Base-by-base conservation (phyloP, 2,329 filamentous ascomycete genomes). In the Trichoderma sp. region DNA sequence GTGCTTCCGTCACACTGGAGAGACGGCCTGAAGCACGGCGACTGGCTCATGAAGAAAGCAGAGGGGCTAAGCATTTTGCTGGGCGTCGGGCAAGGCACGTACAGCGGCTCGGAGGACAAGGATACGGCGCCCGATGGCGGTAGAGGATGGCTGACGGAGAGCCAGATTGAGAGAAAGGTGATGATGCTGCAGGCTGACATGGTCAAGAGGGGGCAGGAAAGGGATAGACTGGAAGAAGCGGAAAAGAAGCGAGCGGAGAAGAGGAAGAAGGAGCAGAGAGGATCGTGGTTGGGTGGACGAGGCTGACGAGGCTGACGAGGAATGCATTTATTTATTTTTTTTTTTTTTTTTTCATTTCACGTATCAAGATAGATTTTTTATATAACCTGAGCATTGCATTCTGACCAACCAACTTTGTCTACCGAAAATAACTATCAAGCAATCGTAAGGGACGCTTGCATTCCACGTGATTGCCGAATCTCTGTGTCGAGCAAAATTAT, bases 1-100 rank as follows among this genome's bases (percentile, higher is more conserved):
- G 75, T 76, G 1, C 75, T 87, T 4, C 84, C 85, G 0, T 72
- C 77, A 0, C 81, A 85, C 69, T 87, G 85, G 85, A 79, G 80
- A 63, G 77, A 82, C 64, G 84, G 84, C 0, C 76, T 86, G 28
- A 74, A 72, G 14, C 78, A 85, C 67, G 79, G 78, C 1, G 74
- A 79, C 13, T 86, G 83, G 83, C 70, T 86, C 4, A 75, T 82
- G 70, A 70, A 75, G 3, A 86, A 85, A 72, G 75, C 80, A 0
- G 78, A 80, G 64, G 80, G 79, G 0, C 71, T 85, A 5, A 80
- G 79, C 21, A 74, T 76, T n/a, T 73, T 79, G 0, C 54, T 82
- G 0, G 80, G 82, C 8, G 74, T 84, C 0, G 73, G 75, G 0
- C 73, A 77, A 2, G 80, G 79, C 0, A 60, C 64, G 0, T 81